Evolutionary conservation across 371 early-diverging fungal species (phyloP).

Genomic region (Mortierella polycephala): DNA sequence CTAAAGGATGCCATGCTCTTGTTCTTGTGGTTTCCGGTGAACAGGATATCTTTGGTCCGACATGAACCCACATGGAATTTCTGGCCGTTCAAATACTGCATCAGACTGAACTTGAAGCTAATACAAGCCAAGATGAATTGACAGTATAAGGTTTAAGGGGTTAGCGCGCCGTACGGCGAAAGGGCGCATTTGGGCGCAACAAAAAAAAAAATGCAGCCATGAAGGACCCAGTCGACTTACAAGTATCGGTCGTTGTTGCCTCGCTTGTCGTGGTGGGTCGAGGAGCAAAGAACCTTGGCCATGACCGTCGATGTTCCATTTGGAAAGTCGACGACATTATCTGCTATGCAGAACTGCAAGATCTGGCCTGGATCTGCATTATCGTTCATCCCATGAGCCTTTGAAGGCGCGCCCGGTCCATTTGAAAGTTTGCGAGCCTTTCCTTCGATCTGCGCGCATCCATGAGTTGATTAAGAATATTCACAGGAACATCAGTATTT

Average conservation of each 20-base stretch:
- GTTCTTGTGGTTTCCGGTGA: constrained; percentile 54
- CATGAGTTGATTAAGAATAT: not conserved
- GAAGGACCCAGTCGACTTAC: constrained; percentile 15
- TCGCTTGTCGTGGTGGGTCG: constrained; percentile 51
- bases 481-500: not conserved
- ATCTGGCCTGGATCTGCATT: constrained; percentile 47
- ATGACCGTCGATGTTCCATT: constrained; percentile 48
- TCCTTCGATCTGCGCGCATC: constrained; percentile 30
- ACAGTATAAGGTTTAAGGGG: not conserved
- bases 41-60: constrained; percentile 51
- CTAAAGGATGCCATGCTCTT: constrained; percentile 54
- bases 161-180: not conserved
- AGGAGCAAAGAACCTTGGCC: constrained; percentile 54
- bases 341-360: constrained; percentile 45
- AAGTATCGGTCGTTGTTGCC: constrained; percentile 54
- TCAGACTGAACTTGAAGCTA: constrained; percentile 49
- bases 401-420: constrained; percentile 43
- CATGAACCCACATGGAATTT: constrained; percentile 47
- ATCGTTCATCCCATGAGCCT: constrained; percentile 24
- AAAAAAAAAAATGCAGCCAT: not conserved
- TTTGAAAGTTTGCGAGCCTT: constrained; percentile 53
- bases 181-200: not conserved
- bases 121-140: not conserved
- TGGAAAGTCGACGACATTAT: constrained; percentile 44
- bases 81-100: constrained; percentile 36